Evolutionary conservation across 2,329 filamentous ascomycete species (phyloP).

Genomic region (Didymella segeticola): DNA sequence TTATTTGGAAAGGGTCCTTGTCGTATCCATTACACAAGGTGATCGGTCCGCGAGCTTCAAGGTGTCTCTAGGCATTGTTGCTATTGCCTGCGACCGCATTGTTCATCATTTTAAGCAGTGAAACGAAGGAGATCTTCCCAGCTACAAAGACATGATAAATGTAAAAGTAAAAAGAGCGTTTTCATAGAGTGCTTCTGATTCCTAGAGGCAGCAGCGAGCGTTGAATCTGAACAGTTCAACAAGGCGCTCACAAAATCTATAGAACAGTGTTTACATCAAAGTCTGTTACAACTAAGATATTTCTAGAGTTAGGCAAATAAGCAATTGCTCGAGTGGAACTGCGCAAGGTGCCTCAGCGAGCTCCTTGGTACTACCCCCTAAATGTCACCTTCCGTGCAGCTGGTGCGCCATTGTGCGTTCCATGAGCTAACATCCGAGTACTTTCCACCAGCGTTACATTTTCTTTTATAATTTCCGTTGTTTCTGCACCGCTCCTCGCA

Average conservation of each 20-base stretch:
- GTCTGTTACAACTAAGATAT: conserved; percentile 1
- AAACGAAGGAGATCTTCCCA: conserved; percentile 1
- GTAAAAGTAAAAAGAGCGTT: neutral
- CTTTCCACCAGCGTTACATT: conserved; percentile 10
- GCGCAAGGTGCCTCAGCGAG: conserved; percentile 2
- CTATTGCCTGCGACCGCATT: conserved; percentile 6
- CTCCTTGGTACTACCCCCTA: conserved; percentile 2
- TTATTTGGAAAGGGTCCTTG: neutral
- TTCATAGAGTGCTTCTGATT: neutral
- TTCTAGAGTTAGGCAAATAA: neutral
- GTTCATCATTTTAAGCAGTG: conserved; percentile 3
- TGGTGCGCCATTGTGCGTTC: conserved; percentile 3
- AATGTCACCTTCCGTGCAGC: conserved; percentile 10
- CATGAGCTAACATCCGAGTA: conserved; percentile 10
- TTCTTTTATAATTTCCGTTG: conserved; percentile 7
- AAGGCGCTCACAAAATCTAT: neutral
- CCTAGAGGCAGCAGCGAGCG: conserved; percentile 2
- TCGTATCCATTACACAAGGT: conserved; percentile 2
- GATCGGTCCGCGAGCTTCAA: neutral
- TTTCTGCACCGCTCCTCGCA: conserved; percentile 8
- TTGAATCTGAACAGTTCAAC: conserved; percentile 1
- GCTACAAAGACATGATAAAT: conserved; percentile 1
- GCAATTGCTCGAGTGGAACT: neutral
- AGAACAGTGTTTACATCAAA: neutral
- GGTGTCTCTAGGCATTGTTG: conserved; percentile 4